Evolutionary conservation across 2,329 filamentous ascomycete genomes (phyloP).

Genomic region (Diplodia sapinea): DNA sequence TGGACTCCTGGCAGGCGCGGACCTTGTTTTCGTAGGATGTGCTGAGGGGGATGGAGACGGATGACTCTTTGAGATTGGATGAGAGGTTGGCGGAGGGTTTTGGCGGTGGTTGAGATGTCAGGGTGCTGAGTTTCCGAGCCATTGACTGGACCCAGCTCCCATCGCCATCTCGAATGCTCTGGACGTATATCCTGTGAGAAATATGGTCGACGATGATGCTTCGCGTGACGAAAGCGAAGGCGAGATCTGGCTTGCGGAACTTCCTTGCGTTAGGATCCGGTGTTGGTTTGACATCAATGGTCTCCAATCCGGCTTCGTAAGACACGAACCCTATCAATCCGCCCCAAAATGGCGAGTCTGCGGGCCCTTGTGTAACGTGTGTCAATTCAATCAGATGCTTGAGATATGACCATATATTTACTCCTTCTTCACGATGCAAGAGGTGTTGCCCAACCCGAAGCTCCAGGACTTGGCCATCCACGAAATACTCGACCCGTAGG

Average conservation of each 20-base stretch:
- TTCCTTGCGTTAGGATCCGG: neutral
- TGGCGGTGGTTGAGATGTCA: neutral
- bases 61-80: neutral
- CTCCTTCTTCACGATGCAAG: constrained; percentile 38
- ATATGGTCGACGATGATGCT: constrained; percentile 80
- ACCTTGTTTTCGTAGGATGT: constrained; percentile 19
- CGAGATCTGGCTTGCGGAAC: constrained; percentile 67
- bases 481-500: constrained; percentile 46
- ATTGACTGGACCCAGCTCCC: constrained; percentile 55
- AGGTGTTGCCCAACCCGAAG: constrained; percentile 41
- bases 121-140: neutral
- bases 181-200: constrained; percentile 66
- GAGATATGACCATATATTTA: constrained; percentile 50
- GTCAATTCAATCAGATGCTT: constrained; percentile 45
- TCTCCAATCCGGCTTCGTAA: constrained; percentile 78
- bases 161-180: constrained; percentile 64
- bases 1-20: constrained; percentile 67
- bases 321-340: constrained; percentile 85
- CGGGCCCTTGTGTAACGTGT: constrained; percentile 40
- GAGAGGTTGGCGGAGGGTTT: neutral
- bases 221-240: constrained; percentile 75
- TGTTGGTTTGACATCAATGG: constrained; percentile 55
- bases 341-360: constrained; percentile 69
- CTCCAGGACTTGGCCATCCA: constrained; percentile 39
- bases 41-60: neutral